Evolutionary conservation across 345 rosid species (phyloP).

Genomic region (Eutrema heterophyllum): DNA sequence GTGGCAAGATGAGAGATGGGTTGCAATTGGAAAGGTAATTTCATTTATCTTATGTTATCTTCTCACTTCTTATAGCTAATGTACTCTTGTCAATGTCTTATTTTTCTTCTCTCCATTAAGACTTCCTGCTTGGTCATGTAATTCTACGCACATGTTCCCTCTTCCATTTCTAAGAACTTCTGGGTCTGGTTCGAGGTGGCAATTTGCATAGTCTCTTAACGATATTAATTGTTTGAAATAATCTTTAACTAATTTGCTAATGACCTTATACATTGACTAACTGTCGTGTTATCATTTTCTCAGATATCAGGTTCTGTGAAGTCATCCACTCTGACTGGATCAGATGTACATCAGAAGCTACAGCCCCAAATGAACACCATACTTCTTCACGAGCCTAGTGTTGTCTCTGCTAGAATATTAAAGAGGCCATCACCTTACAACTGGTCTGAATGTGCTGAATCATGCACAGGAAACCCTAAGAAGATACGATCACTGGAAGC

Average conservation of each 20-base stretch:
- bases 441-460: conserved; percentile 36
- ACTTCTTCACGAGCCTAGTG: conserved; percentile 34
- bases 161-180: background rate
- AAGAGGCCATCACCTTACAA: conserved; percentile 41
- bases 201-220: background rate
- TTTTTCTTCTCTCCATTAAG: background rate
- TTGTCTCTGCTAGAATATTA: conserved; percentile 34
- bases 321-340: conserved; percentile 27
- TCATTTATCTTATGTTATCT: background rate
- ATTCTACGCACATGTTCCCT: background rate
- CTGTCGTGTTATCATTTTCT: conserved; percentile 14
- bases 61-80: background rate
- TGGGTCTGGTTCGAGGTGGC: conserved; percentile 12
- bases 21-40: conserved; percentile 46
- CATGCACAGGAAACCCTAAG: conserved; percentile 38
- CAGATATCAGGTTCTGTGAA: conserved; percentile 40
- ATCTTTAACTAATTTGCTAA: background rate
- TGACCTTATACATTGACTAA: conserved; percentile 15
- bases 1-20: conserved; percentile 62
- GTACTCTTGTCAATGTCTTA: background rate
- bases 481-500: conserved; percentile 33
- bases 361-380: conserved; percentile 22
- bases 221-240: background rate
- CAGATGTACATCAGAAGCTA: conserved; percentile 25
- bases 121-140: background rate